Conservation (phyloP, 805 yeast species). For the Tetrapisispora namnaoensis region DNA sequence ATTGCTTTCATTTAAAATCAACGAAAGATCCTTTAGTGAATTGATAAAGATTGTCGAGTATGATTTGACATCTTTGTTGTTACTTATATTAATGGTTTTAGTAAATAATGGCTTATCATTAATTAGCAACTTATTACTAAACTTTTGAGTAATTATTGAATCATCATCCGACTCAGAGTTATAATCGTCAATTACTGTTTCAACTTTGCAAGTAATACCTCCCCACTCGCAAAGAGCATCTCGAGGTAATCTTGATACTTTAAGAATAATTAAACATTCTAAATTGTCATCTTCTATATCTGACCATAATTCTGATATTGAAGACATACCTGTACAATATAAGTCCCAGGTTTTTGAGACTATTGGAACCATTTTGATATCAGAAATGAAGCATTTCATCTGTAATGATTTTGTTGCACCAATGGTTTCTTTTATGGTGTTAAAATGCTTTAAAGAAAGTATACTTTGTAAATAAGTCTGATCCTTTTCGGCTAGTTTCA, state of each 20-base stretch:
- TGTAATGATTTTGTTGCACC: conserved; percentile 36
- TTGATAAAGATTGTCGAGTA: conserved; percentile 17
- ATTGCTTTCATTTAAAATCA: background rate
- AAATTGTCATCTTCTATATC: conserved; percentile 18
- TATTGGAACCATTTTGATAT: conserved; percentile 18
- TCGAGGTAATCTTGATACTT: conserved; percentile 51
- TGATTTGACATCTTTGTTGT: conserved; percentile 4
- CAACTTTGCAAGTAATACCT: conserved; percentile 43
- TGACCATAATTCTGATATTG: conserved; percentile 16
- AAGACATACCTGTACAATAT: conserved; percentile 28
- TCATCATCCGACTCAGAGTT: background rate
- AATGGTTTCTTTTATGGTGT: conserved; percentile 48
- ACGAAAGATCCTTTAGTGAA: conserved; percentile 6
- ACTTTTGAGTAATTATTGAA: background rate
- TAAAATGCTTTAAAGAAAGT: conserved; percentile 67
- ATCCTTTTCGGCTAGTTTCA: conserved; percentile 38
- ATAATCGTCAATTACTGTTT: conserved; percentile 26
- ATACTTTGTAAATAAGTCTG: conserved; percentile 30
- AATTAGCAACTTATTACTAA: background rate
- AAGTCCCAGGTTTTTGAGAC: conserved; percentile 38
- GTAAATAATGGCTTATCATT: too few species aligned
- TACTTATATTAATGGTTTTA: conserved; percentile 1
- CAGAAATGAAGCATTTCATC: conserved; percentile 48
- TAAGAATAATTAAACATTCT: conserved; percentile 38
- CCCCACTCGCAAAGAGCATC: conserved; percentile 68